phyloP scores from a whole-genome alignment of 2,329 filamentous ascomycete species.

The Reticulascus tulasneorum region DNA sequence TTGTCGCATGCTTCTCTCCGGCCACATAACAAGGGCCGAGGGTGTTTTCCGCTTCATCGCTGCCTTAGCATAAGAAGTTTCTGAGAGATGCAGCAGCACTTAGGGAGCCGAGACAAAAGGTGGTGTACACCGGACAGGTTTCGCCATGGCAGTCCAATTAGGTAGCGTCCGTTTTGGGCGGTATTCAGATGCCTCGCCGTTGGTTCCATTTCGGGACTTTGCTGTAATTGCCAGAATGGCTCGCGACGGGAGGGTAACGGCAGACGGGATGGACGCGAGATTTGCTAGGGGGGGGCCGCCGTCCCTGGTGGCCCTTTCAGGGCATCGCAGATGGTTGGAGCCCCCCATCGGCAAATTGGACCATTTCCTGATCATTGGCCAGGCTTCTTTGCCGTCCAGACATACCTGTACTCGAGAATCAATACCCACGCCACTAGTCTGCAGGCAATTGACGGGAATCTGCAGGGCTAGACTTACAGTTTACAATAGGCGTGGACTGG shows the following conservation, averaged over 20 bases:
- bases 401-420: slow-evolving; percentile 9
- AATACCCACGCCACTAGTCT: neutral
- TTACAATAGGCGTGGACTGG: slow-evolving; percentile 70
- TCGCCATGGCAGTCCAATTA: slow-evolving; percentile 8
- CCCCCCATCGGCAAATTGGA: slow-evolving; percentile 4
- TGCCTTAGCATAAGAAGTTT: no score
- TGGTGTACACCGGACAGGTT: slow-evolving; percentile 6
- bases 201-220: neutral
- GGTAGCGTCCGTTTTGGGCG: slow-evolving; percentile 3
- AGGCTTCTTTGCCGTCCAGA: slow-evolving; percentile 17
- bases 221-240: neutral
- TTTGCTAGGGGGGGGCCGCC: neutral
- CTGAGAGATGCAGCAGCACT: no score
- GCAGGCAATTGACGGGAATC: slow-evolving; percentile 3
- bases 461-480: slow-evolving; percentile 54
- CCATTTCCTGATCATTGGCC: slow-evolving; percentile 8
- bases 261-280: slow-evolving; percentile 3
- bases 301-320: neutral
- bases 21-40: no score
- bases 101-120: no score
- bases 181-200: neutral
- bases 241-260: slow-evolving; percentile 9
- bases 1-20: no score
- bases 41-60: no score
- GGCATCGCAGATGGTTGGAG: neutral